Evolutionary conservation across 371 early-diverging fungal species (phyloP).

Genomic region (Catenaria anguillulae): DNA sequence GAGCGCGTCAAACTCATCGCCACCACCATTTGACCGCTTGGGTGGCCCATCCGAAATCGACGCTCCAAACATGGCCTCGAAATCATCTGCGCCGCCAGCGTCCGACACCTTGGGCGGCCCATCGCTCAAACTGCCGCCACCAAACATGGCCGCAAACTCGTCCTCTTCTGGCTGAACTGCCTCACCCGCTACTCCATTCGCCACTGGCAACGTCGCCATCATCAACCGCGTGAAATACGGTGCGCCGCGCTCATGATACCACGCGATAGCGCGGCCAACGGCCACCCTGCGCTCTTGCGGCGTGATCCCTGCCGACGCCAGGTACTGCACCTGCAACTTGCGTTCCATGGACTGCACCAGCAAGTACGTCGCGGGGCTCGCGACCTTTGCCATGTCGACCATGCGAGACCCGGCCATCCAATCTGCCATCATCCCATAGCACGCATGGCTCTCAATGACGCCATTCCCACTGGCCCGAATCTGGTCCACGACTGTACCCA

Average conservation of each 20-base stretch:
- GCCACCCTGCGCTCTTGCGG: not conserved
- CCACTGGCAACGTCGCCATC: not conserved
- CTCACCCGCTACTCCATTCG: too few species aligned
- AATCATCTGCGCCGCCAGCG: too few species aligned
- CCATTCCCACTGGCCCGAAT: not conserved
- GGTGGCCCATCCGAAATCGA: too few species aligned
- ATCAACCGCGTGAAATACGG: not conserved
- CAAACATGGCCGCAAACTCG: conserved; percentile 4
- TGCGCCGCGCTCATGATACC: not conserved
- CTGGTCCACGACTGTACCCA: not conserved
- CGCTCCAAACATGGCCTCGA: too few species aligned
- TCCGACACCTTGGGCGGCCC: too few species aligned
- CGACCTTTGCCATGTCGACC: not conserved
- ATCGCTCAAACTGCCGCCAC: not conserved
- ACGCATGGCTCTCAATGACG: not conserved
- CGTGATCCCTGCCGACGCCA: not conserved
- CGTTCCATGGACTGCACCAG: not conserved
- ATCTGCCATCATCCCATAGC: conserved; percentile 13
- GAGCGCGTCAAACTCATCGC: too few species aligned
- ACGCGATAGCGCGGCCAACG: not conserved
- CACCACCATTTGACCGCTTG: too few species aligned
- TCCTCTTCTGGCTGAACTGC: not conserved
- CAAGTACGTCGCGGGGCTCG: not conserved
- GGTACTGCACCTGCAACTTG: not conserved
- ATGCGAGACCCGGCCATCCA: conserved; percentile 23